Evolutionary conservation across 495 filamentous ascomycete genomes (phyloP), one percentile per base, ranked within the genome.

Genomic region (Cercophora scortea): DNA sequence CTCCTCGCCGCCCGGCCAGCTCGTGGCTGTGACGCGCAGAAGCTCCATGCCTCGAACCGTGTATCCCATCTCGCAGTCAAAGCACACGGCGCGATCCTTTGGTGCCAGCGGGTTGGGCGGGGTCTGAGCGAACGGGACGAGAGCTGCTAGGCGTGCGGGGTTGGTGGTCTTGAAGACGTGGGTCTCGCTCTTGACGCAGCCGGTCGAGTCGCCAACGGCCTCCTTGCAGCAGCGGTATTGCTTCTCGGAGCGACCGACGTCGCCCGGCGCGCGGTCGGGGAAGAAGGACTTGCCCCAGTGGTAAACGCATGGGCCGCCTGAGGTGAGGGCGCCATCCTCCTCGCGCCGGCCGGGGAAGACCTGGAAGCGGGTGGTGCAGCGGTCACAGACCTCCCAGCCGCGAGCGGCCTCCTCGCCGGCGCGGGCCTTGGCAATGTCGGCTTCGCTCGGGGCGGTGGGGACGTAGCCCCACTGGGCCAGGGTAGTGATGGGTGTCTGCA

Each of bases 21-120:
- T 82, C 33, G 87, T 81, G 8, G 86, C 89, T 0, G 93, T 96
- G 17, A 99, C 63, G 15, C 93, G 87, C 43, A 97, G 82, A 12
- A 99, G 74, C 62, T 99, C 93, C 51, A 96, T 63, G 0, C 93
- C 93, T 36, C 83, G 57, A 1, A 85, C 85, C 0, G 93, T 97
- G 63, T 93, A 99, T 8, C 88, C 87, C 93, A 99, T 99, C 61
- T 99, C 93, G 62, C 94, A 96, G 65, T 99, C 93, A 57, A 99
- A 85, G 59, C 81, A 84, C 12, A 97, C 80, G 3, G 82, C 76
- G 32, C 69, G 61, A 39, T 73, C 65, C 18, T 57, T 59, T 9
- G 66, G 66, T 7, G 61, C 66, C 5, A 71, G 59, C 9, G 72
- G 68, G 45, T 88, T 84, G 13, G 63, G 53, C 0, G 91, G 89